Percentiles rank a stretch among this genome's conserved stretches.
Conservation (phyloP, 306 rosid species). For the Cucurbita argyrosperma region DNA sequence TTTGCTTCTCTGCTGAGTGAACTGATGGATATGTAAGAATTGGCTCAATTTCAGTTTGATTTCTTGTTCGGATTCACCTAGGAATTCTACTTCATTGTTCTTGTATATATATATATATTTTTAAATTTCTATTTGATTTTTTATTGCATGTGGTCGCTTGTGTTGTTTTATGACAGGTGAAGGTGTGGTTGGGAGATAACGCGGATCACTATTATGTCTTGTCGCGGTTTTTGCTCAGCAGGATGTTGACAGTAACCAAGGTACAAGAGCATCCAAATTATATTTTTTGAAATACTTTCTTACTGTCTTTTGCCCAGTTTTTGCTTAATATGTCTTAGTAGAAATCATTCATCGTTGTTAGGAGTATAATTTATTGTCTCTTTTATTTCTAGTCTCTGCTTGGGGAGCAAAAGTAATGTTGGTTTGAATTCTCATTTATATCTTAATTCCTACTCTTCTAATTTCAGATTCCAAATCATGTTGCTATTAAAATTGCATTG, state of each 20-base stretch:
- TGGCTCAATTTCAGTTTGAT: neutral
- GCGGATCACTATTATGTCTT: slow-evolving; percentile 94
- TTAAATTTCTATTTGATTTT: neutral
- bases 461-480: slow-evolving; percentile 89
- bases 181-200: slow-evolving; percentile 95
- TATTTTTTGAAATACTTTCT: neutral
- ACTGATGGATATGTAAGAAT: neutral
- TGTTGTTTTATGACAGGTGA: slow-evolving; percentile 30
- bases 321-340: neutral
- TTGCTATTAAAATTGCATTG: slow-evolving; percentile 79
- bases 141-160: neutral
- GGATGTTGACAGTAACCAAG: slow-evolving; percentile 92
- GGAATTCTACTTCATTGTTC: neutral
- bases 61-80: neutral
- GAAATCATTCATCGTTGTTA: neutral
- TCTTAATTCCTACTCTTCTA: slow-evolving; percentile 14
- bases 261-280: slow-evolving; percentile 9
- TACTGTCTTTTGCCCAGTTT: neutral
- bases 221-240: slow-evolving; percentile 78
- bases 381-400: neutral
- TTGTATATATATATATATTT: neutral
- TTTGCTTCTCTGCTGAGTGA: neutral
- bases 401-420: neutral
- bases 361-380: neutral
- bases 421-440: neutral